A percentile compares a stretch with the other conserved stretches of the same genome.
Evolutionary conservation across 2,329 filamentous ascomycete genomes (phyloP).

Genomic region (Scytalidium lignicola): DNA sequence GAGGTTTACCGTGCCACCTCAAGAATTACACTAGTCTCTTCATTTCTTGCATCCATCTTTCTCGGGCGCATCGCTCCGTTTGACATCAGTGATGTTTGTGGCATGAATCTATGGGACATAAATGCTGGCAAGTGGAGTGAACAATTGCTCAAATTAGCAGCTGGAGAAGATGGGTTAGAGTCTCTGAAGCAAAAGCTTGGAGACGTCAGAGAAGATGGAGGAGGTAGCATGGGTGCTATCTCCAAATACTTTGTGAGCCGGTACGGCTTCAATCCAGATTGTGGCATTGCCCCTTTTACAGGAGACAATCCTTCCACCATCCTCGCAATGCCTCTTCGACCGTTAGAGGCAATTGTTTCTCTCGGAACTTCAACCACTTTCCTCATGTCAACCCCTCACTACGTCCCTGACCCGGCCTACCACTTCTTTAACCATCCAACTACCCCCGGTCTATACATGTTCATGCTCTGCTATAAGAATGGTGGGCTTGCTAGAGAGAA

Average conservation of each 20-base stretch:
- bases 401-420: constrained; percentile 83
- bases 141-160: constrained; percentile 68
- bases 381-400: constrained; percentile 91
- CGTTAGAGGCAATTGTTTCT: constrained; percentile 89
- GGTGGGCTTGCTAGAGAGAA: constrained; percentile 88
- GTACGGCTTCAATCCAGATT: constrained; percentile 72
- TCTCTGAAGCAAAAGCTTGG: constrained; percentile 76
- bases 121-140: constrained; percentile 67
- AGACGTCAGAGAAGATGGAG: constrained; percentile 73
- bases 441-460: constrained; percentile 90
- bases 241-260: constrained; percentile 72
- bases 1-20: constrained; percentile 74
- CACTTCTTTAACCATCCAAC: constrained; percentile 99
- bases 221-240: constrained; percentile 69
- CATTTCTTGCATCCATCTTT: constrained; percentile 88
- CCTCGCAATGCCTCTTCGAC: constrained; percentile 78
- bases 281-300: constrained; percentile 79
- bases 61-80: constrained; percentile 81
- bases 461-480: constrained; percentile 99
- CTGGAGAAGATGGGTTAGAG: constrained; percentile 50
- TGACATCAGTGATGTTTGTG: constrained; percentile 90
- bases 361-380: constrained; percentile 95
- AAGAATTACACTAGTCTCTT: constrained; percentile 89
- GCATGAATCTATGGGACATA: constrained; percentile 97
- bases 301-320: constrained; percentile 97